Conservation (phyloP, 352 stramenopile genomes). For the Chrysophaeum taylorii region DNA sequence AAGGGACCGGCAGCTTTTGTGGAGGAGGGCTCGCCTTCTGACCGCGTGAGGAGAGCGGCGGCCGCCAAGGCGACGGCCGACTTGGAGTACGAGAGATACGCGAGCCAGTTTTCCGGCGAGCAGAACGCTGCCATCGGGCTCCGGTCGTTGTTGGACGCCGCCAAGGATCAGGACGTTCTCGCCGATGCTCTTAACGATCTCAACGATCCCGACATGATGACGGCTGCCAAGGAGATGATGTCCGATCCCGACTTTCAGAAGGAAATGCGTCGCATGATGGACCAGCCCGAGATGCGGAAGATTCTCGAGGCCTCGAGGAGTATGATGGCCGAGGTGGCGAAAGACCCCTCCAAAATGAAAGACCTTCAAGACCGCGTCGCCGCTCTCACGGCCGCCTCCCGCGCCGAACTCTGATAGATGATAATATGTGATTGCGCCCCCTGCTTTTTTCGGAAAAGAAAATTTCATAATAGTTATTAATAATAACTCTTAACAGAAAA, state of each 20-base stretch:
- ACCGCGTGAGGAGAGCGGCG: not conserved
- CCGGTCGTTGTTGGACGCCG: not conserved
- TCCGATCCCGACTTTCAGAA: not conserved
- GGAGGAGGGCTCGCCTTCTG: not conserved
- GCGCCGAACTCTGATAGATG: not conserved
- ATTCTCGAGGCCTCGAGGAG: not conserved
- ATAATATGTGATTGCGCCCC: too few species aligned
- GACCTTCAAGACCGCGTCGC: not conserved
- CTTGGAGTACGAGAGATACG: not conserved
- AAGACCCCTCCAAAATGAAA: not conserved
- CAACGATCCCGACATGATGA: not conserved
- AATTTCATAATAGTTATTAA: too few species aligned
- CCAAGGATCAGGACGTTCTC: not conserved
- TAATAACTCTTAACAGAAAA: too few species aligned
- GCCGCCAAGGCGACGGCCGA: not conserved
- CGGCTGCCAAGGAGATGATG: not conserved
- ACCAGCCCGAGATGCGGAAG: not conserved
- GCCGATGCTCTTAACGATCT: not conserved
- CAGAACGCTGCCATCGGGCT: not conserved
- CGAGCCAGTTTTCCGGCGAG: not conserved
- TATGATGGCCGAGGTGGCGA: not conserved
- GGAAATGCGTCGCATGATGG: not conserved
- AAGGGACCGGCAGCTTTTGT: not conserved
- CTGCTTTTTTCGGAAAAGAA: too few species aligned
- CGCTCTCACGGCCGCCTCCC: not conserved